Percentiles rank a stretch among this genome's conserved stretches.
These are phyloP conservation scores for Pyrenopolyporus hunteri DNA, from an alignment of 495 filamentous ascomycete species.

Conservation along the genomic window DNA sequence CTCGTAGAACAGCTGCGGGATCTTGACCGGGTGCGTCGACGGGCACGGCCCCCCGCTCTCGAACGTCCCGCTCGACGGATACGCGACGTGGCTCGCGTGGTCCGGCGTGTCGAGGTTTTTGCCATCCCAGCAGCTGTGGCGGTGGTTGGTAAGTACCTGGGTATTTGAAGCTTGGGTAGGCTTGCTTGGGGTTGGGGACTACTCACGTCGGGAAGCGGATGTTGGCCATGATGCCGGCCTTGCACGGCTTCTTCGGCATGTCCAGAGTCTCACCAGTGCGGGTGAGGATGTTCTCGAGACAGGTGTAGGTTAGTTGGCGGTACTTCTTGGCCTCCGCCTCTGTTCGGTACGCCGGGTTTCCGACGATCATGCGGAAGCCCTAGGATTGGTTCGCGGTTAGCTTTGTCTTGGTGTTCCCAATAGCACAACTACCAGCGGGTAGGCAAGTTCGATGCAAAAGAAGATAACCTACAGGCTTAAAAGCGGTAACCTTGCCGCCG, in stretches of 20 bases:
- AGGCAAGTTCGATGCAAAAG: too few species aligned
- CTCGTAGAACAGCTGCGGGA: conserved; percentile 49
- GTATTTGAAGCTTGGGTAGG: not conserved
- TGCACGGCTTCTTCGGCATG: conserved; percentile 45
- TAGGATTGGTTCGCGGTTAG: conserved; percentile 14
- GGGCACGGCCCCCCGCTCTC: conserved; percentile 47
- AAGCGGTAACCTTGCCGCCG: conserved; percentile 42
- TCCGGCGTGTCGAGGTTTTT: conserved; percentile 45
- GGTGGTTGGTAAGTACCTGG: not conserved
- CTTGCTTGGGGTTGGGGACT: not conserved
- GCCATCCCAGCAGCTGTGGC: conserved; percentile 42
- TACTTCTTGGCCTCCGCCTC: conserved; percentile 32
- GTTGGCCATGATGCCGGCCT: conserved; percentile 49
- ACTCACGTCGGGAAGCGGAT: conserved; percentile 43
- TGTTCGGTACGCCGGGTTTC: conserved; percentile 42
- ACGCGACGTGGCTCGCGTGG: conserved; percentile 49
- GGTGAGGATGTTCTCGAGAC: conserved; percentile 37
- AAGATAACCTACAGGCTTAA: conserved; percentile 40
- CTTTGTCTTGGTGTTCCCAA: not conserved
- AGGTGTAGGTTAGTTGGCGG: conserved; percentile 44
- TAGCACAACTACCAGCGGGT: too few species aligned
- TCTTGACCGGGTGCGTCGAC: conserved; percentile 44
- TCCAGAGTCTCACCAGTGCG: conserved; percentile 40
- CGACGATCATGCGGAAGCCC: conserved; percentile 54
- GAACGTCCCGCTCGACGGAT: conserved; percentile 45